phyloP scores from a whole-genome alignment of 1,139 yeast genomes.

The Geotrichum armillariae region DNA sequence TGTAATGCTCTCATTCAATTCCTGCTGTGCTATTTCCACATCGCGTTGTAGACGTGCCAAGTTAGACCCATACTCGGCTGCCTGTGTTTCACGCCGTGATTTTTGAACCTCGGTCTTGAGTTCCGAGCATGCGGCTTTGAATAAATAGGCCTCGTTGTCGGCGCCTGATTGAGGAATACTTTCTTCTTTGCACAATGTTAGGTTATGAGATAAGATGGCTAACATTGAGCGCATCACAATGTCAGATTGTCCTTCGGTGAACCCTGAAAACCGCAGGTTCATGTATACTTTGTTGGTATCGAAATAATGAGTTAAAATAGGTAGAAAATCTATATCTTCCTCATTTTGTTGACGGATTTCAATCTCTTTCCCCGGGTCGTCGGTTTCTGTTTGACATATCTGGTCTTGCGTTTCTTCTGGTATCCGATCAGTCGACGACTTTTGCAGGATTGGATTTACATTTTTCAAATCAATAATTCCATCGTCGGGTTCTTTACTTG shows the following conservation, averaged over 20 bases:
- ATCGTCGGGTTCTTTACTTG: too few relatives aligned
- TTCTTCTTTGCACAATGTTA: conserved; percentile 57
- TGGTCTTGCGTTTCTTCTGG: too few relatives aligned
- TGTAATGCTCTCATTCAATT: conserved; percentile 68
- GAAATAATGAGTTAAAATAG: conserved; percentile 34
- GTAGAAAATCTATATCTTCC: conserved; percentile 4
- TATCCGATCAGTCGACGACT: too few relatives aligned
- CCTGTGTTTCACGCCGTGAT: conserved; percentile 68
- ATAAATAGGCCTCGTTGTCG: conserved; percentile 83
- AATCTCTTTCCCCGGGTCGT: conserved; percentile 8
- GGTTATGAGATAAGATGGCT: conserved; percentile 41
- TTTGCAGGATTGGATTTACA: too few relatives aligned
- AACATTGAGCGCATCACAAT: conserved; percentile 41
- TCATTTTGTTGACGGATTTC: conserved; percentile 13
- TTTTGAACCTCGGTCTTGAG: conserved; percentile 75
- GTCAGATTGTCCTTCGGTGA: conserved; percentile 43
- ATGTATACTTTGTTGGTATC: conserved; percentile 44
- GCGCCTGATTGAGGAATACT: conserved; percentile 68
- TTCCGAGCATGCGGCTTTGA: conserved; percentile 92
- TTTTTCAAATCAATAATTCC: too few relatives aligned
- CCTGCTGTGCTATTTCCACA: conserved; percentile 70
- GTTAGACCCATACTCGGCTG: conserved; percentile 65
- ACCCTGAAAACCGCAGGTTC: conserved; percentile 40
- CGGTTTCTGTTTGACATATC: not conserved
- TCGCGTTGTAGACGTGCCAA: conserved; percentile 73